Percentiles rank a stretch among this genome's conserved stretches.
Conservation (phyloP, 257 asterid species). For the Cruciata laevipes region DNA sequence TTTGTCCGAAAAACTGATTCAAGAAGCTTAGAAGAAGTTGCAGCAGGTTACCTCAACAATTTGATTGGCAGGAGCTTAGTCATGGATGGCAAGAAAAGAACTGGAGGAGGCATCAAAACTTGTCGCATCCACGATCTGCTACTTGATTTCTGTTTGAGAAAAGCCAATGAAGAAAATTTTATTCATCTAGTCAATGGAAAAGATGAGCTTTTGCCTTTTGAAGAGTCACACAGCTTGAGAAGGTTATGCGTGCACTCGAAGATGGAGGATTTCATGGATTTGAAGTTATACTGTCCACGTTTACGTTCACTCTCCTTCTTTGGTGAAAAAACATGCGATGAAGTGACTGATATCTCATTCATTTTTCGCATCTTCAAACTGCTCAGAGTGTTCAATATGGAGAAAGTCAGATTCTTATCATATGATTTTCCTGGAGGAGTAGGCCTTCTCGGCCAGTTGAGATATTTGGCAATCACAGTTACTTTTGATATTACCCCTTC, state of each 20-base stretch:
- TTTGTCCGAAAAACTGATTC: neutral
- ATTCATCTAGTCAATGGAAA: neutral
- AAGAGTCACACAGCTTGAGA: neutral
- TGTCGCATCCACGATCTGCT: slow-evolving; percentile 6
- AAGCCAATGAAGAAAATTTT: neutral
- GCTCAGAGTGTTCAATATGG: neutral
- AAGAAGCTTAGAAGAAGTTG: slow-evolving; percentile 9
- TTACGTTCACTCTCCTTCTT: neutral
- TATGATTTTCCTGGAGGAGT: neutral
- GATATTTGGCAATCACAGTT: neutral
- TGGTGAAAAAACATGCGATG: neutral
- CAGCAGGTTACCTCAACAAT: slow-evolving; percentile 1
- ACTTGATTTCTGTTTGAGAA: slow-evolving; percentile 1
- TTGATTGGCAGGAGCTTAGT: neutral
- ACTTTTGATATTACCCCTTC: neutral
- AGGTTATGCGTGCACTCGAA: neutral
- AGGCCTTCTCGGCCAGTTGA: neutral
- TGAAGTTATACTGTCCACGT: neutral
- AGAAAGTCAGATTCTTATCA: too few relatives aligned
- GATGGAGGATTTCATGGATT: neutral
- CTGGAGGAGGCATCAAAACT: slow-evolving; percentile 6
- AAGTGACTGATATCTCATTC: neutral
- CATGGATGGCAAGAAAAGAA: neutral
- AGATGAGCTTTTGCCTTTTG: neutral
- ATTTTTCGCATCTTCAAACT: too few relatives aligned